These are phyloP conservation scores for Trichoderma gracile DNA, from an alignment of 2,329 filamentous ascomycete genomes.

Conservation along the genomic window DNA sequence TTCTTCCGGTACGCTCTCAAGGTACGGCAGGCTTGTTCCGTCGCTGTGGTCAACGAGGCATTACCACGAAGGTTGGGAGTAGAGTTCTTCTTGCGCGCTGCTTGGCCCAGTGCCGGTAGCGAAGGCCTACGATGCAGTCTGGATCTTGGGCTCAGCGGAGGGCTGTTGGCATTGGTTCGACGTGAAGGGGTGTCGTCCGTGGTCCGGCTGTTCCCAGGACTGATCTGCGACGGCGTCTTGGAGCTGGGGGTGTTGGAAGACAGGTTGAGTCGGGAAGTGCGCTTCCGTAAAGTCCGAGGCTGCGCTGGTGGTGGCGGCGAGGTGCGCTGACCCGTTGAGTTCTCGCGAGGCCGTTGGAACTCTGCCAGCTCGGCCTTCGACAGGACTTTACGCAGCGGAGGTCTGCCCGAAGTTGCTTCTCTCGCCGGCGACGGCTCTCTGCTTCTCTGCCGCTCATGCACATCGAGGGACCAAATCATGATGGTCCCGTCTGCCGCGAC, in stretches of 20 bases:
- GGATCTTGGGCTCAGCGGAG: conserved; percentile 52
- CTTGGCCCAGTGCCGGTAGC: conserved; percentile 50
- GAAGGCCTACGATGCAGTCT: conserved; percentile 55
- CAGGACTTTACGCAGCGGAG: conserved; percentile 79
- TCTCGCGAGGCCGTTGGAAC: conserved; percentile 57
- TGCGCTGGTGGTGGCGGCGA: conserved; percentile 38
- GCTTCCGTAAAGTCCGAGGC: conserved; percentile 54
- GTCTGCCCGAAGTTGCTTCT: conserved; percentile 57
- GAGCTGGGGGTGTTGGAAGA: conserved; percentile 36
- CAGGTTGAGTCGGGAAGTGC: conserved; percentile 55
- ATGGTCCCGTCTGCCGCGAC: conserved; percentile 79
- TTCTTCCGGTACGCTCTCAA: conserved; percentile 65
- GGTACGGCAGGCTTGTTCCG: conserved; percentile 64
- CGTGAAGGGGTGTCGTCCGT: conserved; percentile 52
- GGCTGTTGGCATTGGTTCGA: conserved; percentile 49
- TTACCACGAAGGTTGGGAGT: conserved; percentile 51
- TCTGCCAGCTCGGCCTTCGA: conserved; percentile 85
- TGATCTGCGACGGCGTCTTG: conserved; percentile 47
- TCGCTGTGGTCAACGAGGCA: conserved; percentile 61
- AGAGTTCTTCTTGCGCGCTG: conserved; percentile 52
- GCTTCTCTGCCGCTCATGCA: conserved; percentile 49
- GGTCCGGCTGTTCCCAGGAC: conserved; percentile 43
- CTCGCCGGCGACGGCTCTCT: conserved; percentile 59
- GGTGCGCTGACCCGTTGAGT: conserved; percentile 52
- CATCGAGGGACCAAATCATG: conserved; percentile 71